Base-by-base conservation (phyloP, 257 asterid species). In the Coffea canephora region DNA sequence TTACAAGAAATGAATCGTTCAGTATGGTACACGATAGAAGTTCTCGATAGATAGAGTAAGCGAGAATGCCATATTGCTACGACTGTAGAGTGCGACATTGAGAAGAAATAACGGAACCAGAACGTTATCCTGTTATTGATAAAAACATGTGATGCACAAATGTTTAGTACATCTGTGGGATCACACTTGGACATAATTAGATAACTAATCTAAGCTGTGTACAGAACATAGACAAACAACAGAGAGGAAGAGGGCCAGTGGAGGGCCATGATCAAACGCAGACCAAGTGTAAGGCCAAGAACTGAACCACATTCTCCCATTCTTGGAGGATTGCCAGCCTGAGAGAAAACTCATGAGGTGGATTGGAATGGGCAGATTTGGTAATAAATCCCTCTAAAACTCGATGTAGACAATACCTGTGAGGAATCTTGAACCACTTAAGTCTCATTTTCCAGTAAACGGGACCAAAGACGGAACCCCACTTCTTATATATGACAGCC, bases 401-500 rank as follows among this genome's bases (percentile, higher is more conserved):
- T 83, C 77, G 76, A 84, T 80, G 74, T 69, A 83, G 84, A 87
- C 88, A 81, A 78, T 84, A 70, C 80, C 80, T 80, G 78, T 81
- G 82, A 84, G 82, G 83, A 83, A 82, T 55, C 78, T 65, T 74
- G 73, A 71, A 79, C 70, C 77, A 62, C 39, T 76, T 57, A 75
- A 69, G 41, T 71, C 27, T 75, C 76, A 43, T 69, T 83, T 76
- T 49, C 79, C 82, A 81, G 77, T 80, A 85, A 74, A 83, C 79
- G 74, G 80, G 83, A 79, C 86, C 85, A 82, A 84, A 86, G 85
- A 76, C 27, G 36, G 62, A 83, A 78, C 85, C 84, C 85, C 89
- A 88, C 90, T 83, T 79, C 81, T 79, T 11, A 19, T 74, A 10
- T 80, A 79, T 85, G 90, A 79, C 86, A 89, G 88, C 86, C 87